Evolutionary conservation across 1,139 yeast genomes (phyloP).

Genomic region (Hansenula sp.): DNA sequence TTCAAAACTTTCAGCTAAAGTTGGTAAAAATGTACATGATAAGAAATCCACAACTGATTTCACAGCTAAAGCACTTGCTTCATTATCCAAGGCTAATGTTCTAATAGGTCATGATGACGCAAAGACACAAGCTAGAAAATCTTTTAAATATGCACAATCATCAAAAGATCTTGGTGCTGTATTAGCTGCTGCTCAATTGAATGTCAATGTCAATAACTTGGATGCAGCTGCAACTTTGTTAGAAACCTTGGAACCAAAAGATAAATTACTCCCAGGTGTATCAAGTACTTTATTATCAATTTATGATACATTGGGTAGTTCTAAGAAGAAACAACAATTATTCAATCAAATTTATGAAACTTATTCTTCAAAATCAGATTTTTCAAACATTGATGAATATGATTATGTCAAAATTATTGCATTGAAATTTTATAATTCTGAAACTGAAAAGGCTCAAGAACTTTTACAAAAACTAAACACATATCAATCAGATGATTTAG

Average conservation of each 20-base stretch:
- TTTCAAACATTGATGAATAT: slow-evolving; percentile 22
- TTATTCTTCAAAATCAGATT: slow-evolving; percentile 2
- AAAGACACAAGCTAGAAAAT: slow-evolving; percentile 22
- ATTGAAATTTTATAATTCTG: slow-evolving; percentile 38
- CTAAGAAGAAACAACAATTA: slow-evolving; percentile 21
- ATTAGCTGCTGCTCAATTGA: slow-evolving; percentile 43
- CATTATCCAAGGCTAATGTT: slow-evolving; percentile 13
- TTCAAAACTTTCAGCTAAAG: slow-evolving; percentile 12
- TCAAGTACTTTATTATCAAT: slow-evolving; percentile 43
- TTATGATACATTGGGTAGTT: slow-evolving; percentile 36
- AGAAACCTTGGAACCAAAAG: slow-evolving; percentile 30
- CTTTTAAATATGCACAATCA: slow-evolving; percentile 25
- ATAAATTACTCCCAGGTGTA: slow-evolving; percentile 34
- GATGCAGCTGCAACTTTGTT: slow-evolving; percentile 43
- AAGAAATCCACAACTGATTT: slow-evolving; percentile 7
- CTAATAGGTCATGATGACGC: slow-evolving; percentile 12
- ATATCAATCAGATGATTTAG: slow-evolving; percentile 27
- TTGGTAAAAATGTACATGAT: slow-evolving; percentile 13
- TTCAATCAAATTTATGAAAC: slow-evolving; percentile 27
- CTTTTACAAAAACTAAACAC: slow-evolving; percentile 32
- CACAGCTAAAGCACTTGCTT: slow-evolving; percentile 8
- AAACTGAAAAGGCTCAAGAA: slow-evolving; percentile 21
- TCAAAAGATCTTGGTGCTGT: slow-evolving; percentile 31
- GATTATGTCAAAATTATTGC: slow-evolving; percentile 43
- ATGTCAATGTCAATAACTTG: slow-evolving; percentile 33